phyloP scores from a whole-genome alignment of 495 filamentous ascomycete genomes.

The Acidiella bohemica region DNA sequence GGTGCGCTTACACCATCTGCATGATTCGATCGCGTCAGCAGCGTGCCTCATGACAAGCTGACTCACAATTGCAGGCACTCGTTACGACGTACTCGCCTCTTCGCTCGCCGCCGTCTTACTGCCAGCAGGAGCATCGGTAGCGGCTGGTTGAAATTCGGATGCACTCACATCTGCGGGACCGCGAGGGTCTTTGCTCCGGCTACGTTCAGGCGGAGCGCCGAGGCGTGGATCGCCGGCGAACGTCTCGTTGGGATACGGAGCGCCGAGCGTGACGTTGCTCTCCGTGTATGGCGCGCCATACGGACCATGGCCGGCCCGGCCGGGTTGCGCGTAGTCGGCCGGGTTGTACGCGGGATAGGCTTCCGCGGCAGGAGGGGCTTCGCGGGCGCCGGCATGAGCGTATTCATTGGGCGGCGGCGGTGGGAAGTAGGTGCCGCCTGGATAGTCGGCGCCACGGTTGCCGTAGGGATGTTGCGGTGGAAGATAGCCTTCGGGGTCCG shows the following conservation, averaged over 20 bases:
- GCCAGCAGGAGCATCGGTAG: no score
- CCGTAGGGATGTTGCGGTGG: constrained; percentile 33
- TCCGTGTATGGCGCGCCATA: constrained; percentile 8
- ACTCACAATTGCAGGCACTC: no score
- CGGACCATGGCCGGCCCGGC: no score
- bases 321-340: constrained; percentile 29
- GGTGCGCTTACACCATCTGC: constrained; percentile 18
- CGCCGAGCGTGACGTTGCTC: constrained; percentile 4
- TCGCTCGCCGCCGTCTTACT: constrained; percentile 11
- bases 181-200: constrained; percentile 17
- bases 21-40: not conserved
- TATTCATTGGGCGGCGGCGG: constrained; percentile 29
- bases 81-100: constrained; percentile 17
- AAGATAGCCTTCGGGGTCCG: constrained; percentile 26
- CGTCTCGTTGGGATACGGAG: constrained; percentile 11
- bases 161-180: constrained; percentile 33
- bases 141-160: no score
- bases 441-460: constrained; percentile 27
- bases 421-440: constrained; percentile 30
- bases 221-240: constrained; percentile 11
- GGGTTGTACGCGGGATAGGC: constrained; percentile 32
- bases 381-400: constrained; percentile 7
- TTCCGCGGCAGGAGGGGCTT: not conserved
- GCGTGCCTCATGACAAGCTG: no score
- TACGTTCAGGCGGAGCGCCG: constrained; percentile 9